Evolutionary conservation across 1,284 basidiomycete genomes (phyloP).

Genomic region (Lentinula novae-zelandiae): DNA sequence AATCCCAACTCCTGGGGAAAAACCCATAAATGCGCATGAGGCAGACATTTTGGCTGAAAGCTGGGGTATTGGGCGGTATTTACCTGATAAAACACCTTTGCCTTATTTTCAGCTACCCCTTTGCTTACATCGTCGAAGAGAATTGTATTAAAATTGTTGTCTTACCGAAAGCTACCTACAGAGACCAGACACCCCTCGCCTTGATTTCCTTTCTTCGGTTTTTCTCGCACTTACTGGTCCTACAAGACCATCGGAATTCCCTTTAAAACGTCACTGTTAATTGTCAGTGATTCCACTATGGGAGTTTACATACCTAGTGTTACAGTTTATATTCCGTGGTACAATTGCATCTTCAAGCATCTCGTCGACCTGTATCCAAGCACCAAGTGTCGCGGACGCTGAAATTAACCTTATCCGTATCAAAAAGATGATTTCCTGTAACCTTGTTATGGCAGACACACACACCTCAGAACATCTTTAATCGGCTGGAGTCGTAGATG

Average conservation of each 20-base stretch:
- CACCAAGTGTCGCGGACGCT: neutral
- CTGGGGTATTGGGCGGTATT: neutral
- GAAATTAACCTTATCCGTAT: neutral
- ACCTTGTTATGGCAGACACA: neutral
- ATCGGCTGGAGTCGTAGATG: neutral
- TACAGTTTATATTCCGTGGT: neutral
- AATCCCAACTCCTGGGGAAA: neutral
- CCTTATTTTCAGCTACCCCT: neutral
- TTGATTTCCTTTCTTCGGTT: neutral
- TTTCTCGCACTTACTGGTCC: too few relatives aligned
- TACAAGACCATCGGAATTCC: neutral
- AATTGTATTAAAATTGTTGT: neutral
- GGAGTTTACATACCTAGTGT: neutral
- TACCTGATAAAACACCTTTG: neutral
- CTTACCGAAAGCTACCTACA: neutral
- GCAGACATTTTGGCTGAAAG: neutral
- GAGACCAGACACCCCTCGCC: neutral
- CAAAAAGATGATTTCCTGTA: neutral
- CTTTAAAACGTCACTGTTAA: neutral
- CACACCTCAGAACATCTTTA: neutral
- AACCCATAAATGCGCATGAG: slow-evolving; percentile 1
- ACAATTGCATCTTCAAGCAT: neutral
- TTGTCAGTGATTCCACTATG: neutral
- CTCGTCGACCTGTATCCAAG: neutral
- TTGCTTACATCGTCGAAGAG: neutral